Evolutionary conservation across 108 stramenopile genomes (phyloP), one percentile per base, ranked within the genome.

Genomic region (Craspedostauros australis): DNA sequence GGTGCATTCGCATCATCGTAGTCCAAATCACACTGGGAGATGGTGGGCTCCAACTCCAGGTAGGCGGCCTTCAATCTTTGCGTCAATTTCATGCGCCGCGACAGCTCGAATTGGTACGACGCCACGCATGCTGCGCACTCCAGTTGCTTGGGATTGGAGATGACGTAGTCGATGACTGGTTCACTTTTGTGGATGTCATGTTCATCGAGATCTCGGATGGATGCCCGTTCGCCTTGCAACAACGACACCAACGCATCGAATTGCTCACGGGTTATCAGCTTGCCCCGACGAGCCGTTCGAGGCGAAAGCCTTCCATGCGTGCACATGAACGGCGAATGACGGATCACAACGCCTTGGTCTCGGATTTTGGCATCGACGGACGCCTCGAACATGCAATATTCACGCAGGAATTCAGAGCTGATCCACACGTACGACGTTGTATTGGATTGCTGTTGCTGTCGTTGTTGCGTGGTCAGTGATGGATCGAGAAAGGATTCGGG

Each of bases 251-350:
- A 63, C 2, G 60, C 51, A 11, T 76, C 62, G 46, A 67, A 91
- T 0, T 69, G 16, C 14, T 56, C 40, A 29, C 34, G 19, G 39
- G 80, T 66, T 2, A 91, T 51, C 14, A 87, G 43, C 62, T 91
- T 91, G 24, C 85, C 77, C 19, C 34, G 31, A 24, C 72, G 50
- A 24, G 77, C 78, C 19, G 43, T 53, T 29, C 37, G 34, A 16
- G 88, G 88, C 67, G 64, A 20, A 67, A 44, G 20, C 68, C 77
- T n/a, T 20, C 46, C 39, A 44, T 89, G 88, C 25, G 43, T 21
- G 48, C 88, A 89, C 8, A 85, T 50, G 31, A 73, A 54, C 0
- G 30, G 29, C 21, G 61, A 25, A 6, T 57, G 43, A 22, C 46
- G 45, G 3, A 83, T 32, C 18, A 81, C 20, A 3, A 70, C 54